Evolutionary conservation across 2,329 filamentous ascomycete species (phyloP).

Genomic region (Aspergillus arachidicola): DNA sequence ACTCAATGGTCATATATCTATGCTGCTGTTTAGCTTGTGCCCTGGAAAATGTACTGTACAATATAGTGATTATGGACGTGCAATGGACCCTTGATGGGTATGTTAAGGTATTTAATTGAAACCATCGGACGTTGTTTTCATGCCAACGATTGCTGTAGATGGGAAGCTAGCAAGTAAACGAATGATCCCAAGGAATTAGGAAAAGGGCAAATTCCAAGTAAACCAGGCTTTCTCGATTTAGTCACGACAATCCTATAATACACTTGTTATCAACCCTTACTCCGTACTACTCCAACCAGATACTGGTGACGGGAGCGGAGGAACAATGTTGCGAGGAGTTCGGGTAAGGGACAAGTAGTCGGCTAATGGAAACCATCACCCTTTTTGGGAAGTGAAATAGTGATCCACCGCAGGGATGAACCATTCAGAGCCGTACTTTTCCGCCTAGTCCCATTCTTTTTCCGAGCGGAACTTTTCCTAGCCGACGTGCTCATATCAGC

Average conservation of each 20-base stretch:
- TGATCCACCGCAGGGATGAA: not conserved
- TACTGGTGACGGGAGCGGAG: not conserved
- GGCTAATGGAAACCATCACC: not conserved
- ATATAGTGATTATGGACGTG: not conserved
- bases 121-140: not conserved
- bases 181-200: not conserved
- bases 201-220: not conserved
- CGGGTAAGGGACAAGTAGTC: not conserved
- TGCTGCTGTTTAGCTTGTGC: not conserved
- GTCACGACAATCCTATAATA: not conserved
- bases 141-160: not conserved
- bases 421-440: not conserved
- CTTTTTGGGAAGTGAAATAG: not conserved
- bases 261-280: not conserved
- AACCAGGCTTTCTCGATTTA: not conserved
- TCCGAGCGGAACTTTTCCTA: not conserved
- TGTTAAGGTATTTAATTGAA: not conserved
- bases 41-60: not conserved
- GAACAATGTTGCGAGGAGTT: not conserved
- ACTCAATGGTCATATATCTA: not conserved
- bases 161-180: not conserved
- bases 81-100: slow-evolving; percentile 5
- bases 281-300: not conserved
- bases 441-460: not conserved
- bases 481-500: not conserved